Conservation (phyloP, 2,329 filamentous ascomycete genomes). For the Mycosphaerella sp. region DNA sequence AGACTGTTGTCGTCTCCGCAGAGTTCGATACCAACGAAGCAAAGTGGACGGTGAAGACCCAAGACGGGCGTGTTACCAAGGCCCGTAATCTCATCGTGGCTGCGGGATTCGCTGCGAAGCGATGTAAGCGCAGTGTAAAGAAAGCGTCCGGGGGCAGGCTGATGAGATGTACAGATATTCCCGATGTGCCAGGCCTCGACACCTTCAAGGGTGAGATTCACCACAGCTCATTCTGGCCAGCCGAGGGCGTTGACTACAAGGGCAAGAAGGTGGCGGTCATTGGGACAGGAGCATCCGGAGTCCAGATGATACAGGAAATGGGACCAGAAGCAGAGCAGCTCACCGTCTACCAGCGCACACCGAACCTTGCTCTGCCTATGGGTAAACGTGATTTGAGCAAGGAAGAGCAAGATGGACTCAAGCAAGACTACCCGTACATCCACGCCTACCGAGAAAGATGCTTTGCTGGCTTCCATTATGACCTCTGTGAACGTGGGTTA, state of each 20-base stretch:
- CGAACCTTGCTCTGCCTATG: constrained; percentile 61
- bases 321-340: constrained; percentile 40
- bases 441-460: constrained; percentile 49
- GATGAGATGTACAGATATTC: constrained; percentile 40
- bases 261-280: constrained; percentile 57
- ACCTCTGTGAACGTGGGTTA: constrained; percentile 42
- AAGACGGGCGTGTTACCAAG: constrained; percentile 47
- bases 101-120: constrained; percentile 53
- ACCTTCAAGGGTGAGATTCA: constrained; percentile 53
- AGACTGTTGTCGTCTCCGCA: constrained; percentile 49
- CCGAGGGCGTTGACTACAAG: constrained; percentile 44
- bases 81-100: constrained; percentile 50
- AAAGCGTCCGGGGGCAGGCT: not conserved
- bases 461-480: constrained; percentile 56
- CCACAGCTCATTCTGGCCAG: constrained; percentile 40
- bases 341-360: constrained; percentile 60
- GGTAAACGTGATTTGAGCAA: constrained; percentile 43
- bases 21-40: constrained; percentile 45
- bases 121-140: constrained; percentile 29
- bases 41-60: constrained; percentile 48
- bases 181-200: constrained; percentile 54
- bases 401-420: constrained; percentile 46
- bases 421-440: constrained; percentile 40
- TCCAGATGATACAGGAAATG: constrained; percentile 56
- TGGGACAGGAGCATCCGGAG: constrained; percentile 58